These are phyloP conservation scores for Strobilomyces dryophilus DNA, from an alignment of 768 basidiomycete species.

Conservation along the genomic window DNA sequence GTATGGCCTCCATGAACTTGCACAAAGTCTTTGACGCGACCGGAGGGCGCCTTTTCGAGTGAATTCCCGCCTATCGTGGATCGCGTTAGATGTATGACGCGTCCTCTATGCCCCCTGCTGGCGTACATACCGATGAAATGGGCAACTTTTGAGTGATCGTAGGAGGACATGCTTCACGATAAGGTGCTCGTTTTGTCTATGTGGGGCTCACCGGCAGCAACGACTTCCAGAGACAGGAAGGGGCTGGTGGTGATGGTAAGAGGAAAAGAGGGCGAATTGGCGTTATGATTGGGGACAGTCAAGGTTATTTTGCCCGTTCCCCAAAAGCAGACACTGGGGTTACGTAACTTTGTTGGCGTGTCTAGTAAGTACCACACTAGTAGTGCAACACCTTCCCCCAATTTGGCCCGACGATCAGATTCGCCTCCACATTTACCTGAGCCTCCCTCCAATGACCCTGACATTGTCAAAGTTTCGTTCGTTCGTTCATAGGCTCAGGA, in stretches of 20 bases:
- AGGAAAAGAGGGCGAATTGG: constrained; percentile 6
- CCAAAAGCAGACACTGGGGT: constrained; percentile 31
- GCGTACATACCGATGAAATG: constrained; percentile 55
- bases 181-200: constrained; percentile 9
- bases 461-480: not conserved
- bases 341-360: constrained; percentile 23
- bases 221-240: constrained; percentile 4
- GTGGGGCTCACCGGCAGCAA: constrained; percentile 1
- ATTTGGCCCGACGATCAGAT: too few species aligned
- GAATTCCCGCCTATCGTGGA: constrained; percentile 80
- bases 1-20: constrained; percentile 91
- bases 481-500: not conserved
- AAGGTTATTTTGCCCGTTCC: constrained; percentile 20
- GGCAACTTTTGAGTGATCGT: constrained; percentile 57
- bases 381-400: too few species aligned
- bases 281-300: constrained; percentile 9
- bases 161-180: constrained; percentile 28
- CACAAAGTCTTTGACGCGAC: constrained; percentile 87
- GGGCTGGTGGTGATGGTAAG: constrained; percentile 20
- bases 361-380: too few species aligned
- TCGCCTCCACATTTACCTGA: not conserved
- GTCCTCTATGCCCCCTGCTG: not conserved
- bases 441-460: not conserved
- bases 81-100: constrained; percentile 10
- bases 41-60: constrained; percentile 75